phyloP scores from a whole-genome alignment of 257 asterid genomes.

The Solanum ossicruentum region DNA sequence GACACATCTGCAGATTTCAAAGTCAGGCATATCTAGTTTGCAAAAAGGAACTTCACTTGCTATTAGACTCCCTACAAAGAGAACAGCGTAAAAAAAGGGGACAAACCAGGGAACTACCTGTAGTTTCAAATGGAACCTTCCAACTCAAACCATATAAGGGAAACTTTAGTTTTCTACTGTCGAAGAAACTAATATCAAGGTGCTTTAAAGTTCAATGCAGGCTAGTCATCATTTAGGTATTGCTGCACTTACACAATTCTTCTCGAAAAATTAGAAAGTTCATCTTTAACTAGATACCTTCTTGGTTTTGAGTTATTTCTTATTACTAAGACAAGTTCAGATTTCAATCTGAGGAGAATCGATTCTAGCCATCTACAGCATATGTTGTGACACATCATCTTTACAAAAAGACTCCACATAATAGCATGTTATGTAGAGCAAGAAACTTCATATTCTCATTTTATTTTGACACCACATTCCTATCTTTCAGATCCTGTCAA shows the following conservation, averaged over 20 bases:
- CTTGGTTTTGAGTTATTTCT: neutral
- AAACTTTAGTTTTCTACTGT: neutral
- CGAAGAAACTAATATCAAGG: neutral
- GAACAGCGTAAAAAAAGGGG: neutral
- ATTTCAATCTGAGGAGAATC: neutral
- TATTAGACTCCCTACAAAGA: neutral
- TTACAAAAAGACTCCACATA: neutral
- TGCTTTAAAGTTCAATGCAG: neutral
- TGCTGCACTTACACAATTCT: neutral
- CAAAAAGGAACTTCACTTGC: neutral
- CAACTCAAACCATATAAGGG: neutral
- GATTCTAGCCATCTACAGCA: neutral
- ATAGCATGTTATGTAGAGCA: neutral
- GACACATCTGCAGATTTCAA: constrained; percentile 36
- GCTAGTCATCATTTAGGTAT: neutral
- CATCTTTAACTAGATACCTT: neutral
- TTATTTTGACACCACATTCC: neutral
- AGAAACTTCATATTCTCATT: neutral
- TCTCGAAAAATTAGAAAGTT: neutral
- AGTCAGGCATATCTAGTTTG: neutral
- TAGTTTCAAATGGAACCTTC: neutral
- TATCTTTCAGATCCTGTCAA: neutral
- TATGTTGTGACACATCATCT: neutral
- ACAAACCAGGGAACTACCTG: neutral
- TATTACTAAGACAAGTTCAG: neutral